phyloP scores from a whole-genome alignment of 352 stramenopile genomes.

The Globisporangium emineosum region DNA sequence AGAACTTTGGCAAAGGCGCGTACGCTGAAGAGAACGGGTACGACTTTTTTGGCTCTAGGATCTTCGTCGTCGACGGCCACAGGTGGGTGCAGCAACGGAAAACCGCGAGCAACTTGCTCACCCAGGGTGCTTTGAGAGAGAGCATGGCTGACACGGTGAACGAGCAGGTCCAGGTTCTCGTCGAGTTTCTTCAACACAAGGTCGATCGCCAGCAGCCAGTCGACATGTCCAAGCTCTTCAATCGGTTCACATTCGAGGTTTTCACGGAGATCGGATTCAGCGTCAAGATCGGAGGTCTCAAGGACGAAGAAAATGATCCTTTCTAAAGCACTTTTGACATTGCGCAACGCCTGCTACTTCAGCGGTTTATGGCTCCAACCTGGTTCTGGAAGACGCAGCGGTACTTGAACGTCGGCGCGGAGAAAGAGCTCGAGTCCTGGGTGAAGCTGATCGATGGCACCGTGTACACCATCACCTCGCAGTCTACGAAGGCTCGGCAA shows the following conservation, averaged over 20 bases:
- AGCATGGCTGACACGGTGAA: constrained; percentile 5
- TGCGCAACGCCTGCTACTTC: constrained; percentile 27
- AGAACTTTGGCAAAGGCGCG: not conserved
- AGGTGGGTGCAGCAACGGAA: constrained; percentile 31
- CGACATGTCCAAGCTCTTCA: constrained; percentile 36
- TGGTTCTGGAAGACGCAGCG: constrained; percentile 42
- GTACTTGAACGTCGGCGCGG: constrained; percentile 23
- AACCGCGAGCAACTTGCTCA: constrained; percentile 28
- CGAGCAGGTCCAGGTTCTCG: constrained; percentile 26
- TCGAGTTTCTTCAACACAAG: constrained; percentile 20
- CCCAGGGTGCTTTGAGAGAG: constrained; percentile 20
- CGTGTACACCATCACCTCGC: constrained; percentile 6
- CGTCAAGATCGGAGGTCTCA: constrained; percentile 20
- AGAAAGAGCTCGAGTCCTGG: constrained; percentile 23
- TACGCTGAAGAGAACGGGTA: no score
- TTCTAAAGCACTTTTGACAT: constrained; percentile 38
- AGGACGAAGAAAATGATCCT: constrained; percentile 13
- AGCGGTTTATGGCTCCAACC: constrained; percentile 32
- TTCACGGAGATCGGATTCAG: constrained; percentile 49
- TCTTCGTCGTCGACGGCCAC: constrained; percentile 28
- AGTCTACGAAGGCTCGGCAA: not conserved
- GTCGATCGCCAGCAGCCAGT: constrained; percentile 9
- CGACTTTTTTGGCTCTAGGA: no score
- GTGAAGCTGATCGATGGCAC: constrained; percentile 32
- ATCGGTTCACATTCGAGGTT: constrained; percentile 43